Evolutionary conservation across 208 protist species (phyloP).

Genomic region (Baffinella frigidus): DNA sequence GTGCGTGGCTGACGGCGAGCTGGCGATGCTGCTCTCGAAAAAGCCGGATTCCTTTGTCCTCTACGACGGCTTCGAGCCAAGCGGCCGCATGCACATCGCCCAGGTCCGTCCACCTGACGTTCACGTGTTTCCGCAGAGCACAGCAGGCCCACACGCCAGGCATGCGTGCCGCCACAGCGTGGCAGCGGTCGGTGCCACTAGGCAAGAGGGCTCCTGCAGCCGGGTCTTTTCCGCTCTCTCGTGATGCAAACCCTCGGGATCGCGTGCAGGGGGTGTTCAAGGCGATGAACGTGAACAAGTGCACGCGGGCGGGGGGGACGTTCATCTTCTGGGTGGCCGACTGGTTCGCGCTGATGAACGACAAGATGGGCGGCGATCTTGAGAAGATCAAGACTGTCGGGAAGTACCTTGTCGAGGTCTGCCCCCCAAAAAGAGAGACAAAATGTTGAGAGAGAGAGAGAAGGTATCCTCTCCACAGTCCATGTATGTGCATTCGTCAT

Average conservation of each 20-base stretch:
- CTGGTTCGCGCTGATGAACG: slow-evolving; percentile 99
- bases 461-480: no score
- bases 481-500: no score
- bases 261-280: no score
- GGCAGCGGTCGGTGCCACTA: no score
- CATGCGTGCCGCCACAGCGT: no score
- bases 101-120: no score
- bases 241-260: no score
- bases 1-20: slow-evolving; percentile 56
- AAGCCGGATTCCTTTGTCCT: slow-evolving; percentile 44
- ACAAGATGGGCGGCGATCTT: slow-evolving; percentile 98
- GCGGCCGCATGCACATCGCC: slow-evolving; percentile 98
- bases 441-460: no score
- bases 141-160: no score
- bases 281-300: slow-evolving; percentile 98
- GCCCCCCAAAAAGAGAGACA: no score
- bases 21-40: slow-evolving; percentile 16
- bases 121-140: no score
- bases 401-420: slow-evolving; percentile 17
- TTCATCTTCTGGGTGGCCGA: slow-evolving; percentile 99
- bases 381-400: slow-evolving; percentile 86
- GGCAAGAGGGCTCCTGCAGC: background rate
- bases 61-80: slow-evolving; percentile 99
- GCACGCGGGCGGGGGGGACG: slow-evolving; percentile 87
- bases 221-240: no score